Percentiles rank a stretch among this genome's conserved stretches.
phyloP scores from a whole-genome alignment of 148 eudicot species.

The Spergularia bocconei region DNA sequence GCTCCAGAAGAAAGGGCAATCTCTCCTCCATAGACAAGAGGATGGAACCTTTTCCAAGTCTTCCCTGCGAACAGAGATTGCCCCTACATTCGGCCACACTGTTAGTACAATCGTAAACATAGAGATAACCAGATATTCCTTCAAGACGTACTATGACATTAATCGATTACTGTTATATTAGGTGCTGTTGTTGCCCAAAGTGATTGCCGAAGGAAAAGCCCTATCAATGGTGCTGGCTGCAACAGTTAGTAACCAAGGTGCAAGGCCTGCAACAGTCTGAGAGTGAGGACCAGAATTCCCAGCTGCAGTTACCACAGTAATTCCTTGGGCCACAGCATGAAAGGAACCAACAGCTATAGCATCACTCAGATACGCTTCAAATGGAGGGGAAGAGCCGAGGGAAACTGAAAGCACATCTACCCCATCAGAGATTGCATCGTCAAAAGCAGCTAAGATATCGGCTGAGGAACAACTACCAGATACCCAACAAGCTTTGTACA shows the following conservation, averaged over 20 bases:
- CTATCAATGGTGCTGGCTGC: slow-evolving; percentile 56
- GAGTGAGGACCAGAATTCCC: slow-evolving; percentile 50
- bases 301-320: slow-evolving; percentile 44
- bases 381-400: slow-evolving; percentile 37
- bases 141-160: too few relatives aligned
- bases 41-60: slow-evolving; percentile 16
- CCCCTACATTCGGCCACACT: slow-evolving; percentile 9
- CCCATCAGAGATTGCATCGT: slow-evolving; percentile 49
- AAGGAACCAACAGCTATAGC: slow-evolving; percentile 43
- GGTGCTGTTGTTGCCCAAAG: slow-evolving; percentile 41
- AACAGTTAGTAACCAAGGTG: slow-evolving; percentile 58
- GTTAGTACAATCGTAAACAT: too few relatives aligned
- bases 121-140: too few relatives aligned
- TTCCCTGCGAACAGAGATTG: slow-evolving; percentile 9
- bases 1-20: slow-evolving; percentile 30
- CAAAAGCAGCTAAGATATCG: slow-evolving; percentile 50
- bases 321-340: slow-evolving; percentile 43
- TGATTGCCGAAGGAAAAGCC: slow-evolving; percentile 35
- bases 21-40: slow-evolving; percentile 41
- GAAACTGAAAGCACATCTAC: slow-evolving; percentile 53
- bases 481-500: slow-evolving; percentile 19
- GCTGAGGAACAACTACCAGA: slow-evolving; percentile 44
- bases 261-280: slow-evolving; percentile 38
- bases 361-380: slow-evolving; percentile 32
- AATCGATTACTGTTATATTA: too few relatives aligned